These are phyloP conservation scores for Cyclotella cryptica DNA, from an alignment of 108 stramenopile genomes.

Conservation along the genomic window DNA sequence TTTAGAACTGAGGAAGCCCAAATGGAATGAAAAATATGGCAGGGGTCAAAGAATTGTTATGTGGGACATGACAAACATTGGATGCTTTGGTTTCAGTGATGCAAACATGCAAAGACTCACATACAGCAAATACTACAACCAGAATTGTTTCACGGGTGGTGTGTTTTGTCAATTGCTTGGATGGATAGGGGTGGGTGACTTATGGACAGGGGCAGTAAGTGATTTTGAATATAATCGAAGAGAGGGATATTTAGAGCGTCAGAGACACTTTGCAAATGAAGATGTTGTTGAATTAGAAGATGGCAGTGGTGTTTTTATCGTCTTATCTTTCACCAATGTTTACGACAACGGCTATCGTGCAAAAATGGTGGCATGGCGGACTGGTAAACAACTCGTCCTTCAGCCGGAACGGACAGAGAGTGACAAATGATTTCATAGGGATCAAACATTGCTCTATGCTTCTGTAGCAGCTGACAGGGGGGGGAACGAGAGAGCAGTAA, in stretches of 20 bases:
- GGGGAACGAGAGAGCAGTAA: conserved; percentile 1
- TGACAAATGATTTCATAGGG: neutral
- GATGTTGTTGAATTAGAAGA: conserved; percentile 16
- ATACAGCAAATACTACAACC: conserved; percentile 30
- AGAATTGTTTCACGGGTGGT: conserved; percentile 37
- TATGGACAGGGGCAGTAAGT: conserved; percentile 33
- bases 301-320: neutral
- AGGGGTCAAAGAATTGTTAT: conserved; percentile 16
- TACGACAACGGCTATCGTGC: conserved; percentile 32
- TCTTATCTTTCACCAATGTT: conserved; percentile 21
- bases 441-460: neutral
- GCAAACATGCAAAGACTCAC: conserved; percentile 24
- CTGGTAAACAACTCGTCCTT: conserved; percentile 4
- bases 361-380: conserved; percentile 18
- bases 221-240: conserved; percentile 23
- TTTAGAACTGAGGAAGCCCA: conserved; percentile 2
- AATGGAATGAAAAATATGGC: conserved; percentile 22
- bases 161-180: conserved; percentile 24
- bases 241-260: conserved; percentile 28
- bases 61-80: conserved; percentile 47
- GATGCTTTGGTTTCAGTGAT: conserved; percentile 17
- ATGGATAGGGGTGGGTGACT: neutral
- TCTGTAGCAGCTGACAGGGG: neutral
- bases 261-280: conserved; percentile 17
- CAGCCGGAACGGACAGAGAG: no score